These are phyloP conservation scores for Tetrahymena thermophila DNA, from an alignment of 73 alveolate genomes.

Conservation along the genomic window DNA sequence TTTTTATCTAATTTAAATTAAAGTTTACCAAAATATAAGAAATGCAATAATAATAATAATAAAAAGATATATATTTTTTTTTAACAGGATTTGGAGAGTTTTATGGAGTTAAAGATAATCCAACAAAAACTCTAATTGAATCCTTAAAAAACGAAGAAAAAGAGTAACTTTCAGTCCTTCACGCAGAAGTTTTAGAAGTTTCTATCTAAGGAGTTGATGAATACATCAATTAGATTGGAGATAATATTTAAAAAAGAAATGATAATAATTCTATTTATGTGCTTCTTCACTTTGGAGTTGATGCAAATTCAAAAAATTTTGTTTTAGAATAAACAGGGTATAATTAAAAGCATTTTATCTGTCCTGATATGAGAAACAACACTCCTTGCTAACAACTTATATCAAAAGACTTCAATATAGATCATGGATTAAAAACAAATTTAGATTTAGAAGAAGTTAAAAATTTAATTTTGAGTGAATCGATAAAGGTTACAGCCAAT, in stretches of 20 bases:
- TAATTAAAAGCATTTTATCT: neutral
- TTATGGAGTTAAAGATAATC: neutral
- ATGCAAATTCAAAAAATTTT: neutral
- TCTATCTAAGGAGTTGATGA: neutral
- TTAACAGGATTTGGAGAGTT: neutral
- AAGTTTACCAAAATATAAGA: neutral
- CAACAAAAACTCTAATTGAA: neutral
- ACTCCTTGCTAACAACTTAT: neutral
- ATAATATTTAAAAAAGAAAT: neutral
- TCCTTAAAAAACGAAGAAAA: neutral
- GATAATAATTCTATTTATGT: neutral
- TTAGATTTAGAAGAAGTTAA: neutral
- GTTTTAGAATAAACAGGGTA: neutral
- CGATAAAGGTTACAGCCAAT: neutral
- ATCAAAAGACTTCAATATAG: neutral
- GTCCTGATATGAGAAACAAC: neutral
- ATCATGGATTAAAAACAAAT: neutral
- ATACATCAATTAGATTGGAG: neutral
- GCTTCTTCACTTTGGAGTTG: neutral
- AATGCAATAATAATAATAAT: neutral
- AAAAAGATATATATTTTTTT: neutral
- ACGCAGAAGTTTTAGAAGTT: neutral
- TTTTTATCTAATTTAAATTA: too few relatives aligned
- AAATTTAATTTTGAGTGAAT: neutral
- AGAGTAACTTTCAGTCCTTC: neutral